Evolutionary conservation across 2,329 filamentous ascomycete species (phyloP), one percentile per base, ranked within the genome.

Genomic region (Colletotrichum sp.): DNA sequence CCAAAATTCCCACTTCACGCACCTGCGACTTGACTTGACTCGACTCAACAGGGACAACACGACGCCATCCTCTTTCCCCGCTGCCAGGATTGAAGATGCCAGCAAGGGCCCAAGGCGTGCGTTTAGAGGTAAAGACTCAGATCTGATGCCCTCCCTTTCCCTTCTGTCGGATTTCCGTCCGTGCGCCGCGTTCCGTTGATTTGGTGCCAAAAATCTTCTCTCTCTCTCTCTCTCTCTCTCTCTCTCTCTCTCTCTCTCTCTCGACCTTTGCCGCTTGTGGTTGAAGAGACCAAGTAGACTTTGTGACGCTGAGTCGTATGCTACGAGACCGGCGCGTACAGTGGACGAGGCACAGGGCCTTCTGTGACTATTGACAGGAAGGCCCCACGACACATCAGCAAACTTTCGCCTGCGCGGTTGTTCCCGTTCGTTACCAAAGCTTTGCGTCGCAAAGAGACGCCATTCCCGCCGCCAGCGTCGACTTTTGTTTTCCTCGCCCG

Each of bases 321-420:
- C 30, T 68, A 16, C 13, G 16, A n/a, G 12, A 16, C 60, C 30
- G 39, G 68, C 57, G 39, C 19, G 22, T 19, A 48, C 55, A 28
- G 55, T 48, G 32, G 27, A 4, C 25, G 27, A 72, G 30, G 8
- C 19, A 48, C n/a, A 48, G 44, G 19, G 44, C n/a, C 44, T 48
- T 48, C 44, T n/a, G 6, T 48, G 44, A 48, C 44, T 25, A 27
- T 55, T 32, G 25, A 34, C 55, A 32, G 48, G 19, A 72, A 8
- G 15, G 63, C 63, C 63, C 70, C 70, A 44, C 44, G 69, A 13
- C n/a, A 39, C 55, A 59, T 59, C 44, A 75, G 65, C 69, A 75
- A 57, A 72, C 73, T 68, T 64, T 72, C 63, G 73, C 63, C 30
- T 28, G n/a, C 15, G 74, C 70, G 74, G 74, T 74, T 73, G 27